These are phyloP conservation scores for Coniochaeta ligniaria DNA, from an alignment of 2,329 filamentous ascomycete genomes.

Conservation along the genomic window DNA sequence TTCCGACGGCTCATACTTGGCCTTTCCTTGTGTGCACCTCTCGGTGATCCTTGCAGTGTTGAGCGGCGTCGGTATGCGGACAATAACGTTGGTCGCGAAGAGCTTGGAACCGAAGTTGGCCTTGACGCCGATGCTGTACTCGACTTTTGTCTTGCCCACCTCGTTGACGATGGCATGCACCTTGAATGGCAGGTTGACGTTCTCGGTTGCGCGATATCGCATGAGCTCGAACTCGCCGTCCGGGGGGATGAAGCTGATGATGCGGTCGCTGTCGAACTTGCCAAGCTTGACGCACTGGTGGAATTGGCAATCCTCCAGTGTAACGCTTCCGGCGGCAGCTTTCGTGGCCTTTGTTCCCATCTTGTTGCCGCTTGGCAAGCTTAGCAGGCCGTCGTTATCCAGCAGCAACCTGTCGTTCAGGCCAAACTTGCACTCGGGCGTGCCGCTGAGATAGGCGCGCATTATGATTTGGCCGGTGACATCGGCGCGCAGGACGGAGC, in stretches of 20 bases:
- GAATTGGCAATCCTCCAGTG: conserved; percentile 95
- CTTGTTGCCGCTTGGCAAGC: conserved; percentile 66
- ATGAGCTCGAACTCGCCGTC: conserved; percentile 98
- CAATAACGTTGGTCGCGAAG: conserved; percentile 92
- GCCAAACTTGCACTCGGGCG: conserved; percentile 97
- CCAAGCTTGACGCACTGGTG: conserved; percentile 98
- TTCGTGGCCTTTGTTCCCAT: conserved; percentile 85
- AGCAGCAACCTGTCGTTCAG: conserved; percentile 91
- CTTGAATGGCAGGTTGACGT: conserved; percentile 97
- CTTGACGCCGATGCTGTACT: conserved; percentile 96
- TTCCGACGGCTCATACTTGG: conserved; percentile 95
- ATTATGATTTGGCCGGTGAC: conserved; percentile 98
- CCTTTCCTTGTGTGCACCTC: conserved; percentile 90
- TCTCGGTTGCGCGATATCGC: conserved; percentile 96
- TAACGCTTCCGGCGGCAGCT: conserved; percentile 90
- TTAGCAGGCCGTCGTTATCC: conserved; percentile 64
- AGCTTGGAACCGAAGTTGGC: conserved; percentile 95
- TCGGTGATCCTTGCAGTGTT: conserved; percentile 94
- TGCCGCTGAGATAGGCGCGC: conserved; percentile 94
- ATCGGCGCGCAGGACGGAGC: conserved; percentile 88
- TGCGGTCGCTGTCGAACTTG: conserved; percentile 92
- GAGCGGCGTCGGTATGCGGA: conserved; percentile 89
- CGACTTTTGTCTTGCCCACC: conserved; percentile 92
- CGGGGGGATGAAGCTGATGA: conserved; percentile 93
- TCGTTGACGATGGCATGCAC: conserved; percentile 98